Evolutionary conservation across 148 eudicot species (phyloP), one percentile per base, ranked within the genome.

Genomic region (Dianthus caryophyllus): DNA sequence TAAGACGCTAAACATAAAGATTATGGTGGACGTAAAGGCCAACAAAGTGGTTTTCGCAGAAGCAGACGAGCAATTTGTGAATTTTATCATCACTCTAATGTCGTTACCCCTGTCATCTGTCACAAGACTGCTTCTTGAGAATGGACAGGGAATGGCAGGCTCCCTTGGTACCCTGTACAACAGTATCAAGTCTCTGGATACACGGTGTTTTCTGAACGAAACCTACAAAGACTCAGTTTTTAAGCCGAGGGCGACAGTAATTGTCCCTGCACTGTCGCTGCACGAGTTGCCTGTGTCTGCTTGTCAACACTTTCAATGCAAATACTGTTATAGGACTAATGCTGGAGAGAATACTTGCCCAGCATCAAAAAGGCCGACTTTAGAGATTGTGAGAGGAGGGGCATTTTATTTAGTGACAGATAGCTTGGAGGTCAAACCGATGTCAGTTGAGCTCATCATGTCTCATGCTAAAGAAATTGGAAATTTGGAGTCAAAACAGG

Each of bases 1-100:
- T 10, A 53, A 22, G 33, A 71, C 22, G 16, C 15, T 67, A 24
- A 57, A 27, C 3, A 0, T 80, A 22, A 77, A 70, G 54, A 64
- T 80, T 0, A 33, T 67, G 1, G 54, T 77, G 0, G 78, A 80
- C 55, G 70, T 64, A 11, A 73, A 70, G 8, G 22, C 18, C 1
- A 41, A 55, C 2, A 76, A 67, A 10, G 80, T 76, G 0, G 38
- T 80, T 14, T 73, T 76, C 4, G 80, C 78, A 0, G 83, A 76
- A 62, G 75, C 75, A 12, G 53, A 55, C 9, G 72, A 72, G 29
- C 74, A 72, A 1, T 76, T 76, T 24, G 77, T 80, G 3, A 80
- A 80, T 33, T 80, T 76, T 57, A 62, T 80, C 20, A 61, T 73
- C 71, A 41, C 48, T 30, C 36, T 72, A 1, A 64, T 76, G 38